Conservation (phyloP, 1,139 yeast species). For the Saccharomyces hybrid region DNA sequence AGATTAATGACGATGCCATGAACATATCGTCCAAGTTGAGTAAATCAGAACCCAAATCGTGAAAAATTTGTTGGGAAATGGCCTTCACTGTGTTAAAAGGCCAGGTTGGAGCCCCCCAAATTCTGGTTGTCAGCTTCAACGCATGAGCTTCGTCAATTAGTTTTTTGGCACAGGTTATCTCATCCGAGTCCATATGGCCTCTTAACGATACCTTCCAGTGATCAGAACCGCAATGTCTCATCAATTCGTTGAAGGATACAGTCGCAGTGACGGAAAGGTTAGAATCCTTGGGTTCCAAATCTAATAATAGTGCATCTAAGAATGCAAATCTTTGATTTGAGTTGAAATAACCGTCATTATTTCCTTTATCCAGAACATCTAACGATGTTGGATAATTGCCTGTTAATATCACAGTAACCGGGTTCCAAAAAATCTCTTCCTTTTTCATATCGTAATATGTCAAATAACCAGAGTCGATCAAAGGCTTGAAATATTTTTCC, state of each 20-base stretch:
- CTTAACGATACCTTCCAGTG: background rate
- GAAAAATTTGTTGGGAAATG: conserved; percentile 6
- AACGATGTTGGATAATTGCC: conserved; percentile 35
- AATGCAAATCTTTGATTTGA: conserved; percentile 30
- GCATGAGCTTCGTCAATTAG: conserved; percentile 34
- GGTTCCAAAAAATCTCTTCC: conserved; percentile 32
- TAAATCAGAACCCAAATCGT: conserved; percentile 34
- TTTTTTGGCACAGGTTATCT: conserved; percentile 24
- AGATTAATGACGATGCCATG: conserved; percentile 1
- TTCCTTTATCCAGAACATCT: conserved; percentile 12
- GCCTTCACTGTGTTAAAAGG: conserved; percentile 24
- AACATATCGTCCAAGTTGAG: conserved; percentile 41
- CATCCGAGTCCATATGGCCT: conserved; percentile 12
- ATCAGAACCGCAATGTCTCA: conserved; percentile 3
- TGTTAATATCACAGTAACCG: conserved; percentile 40
- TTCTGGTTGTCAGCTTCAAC: conserved; percentile 36
- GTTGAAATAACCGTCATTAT: conserved; percentile 15
- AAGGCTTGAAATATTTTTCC: conserved; percentile 31
- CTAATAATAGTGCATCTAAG: conserved; percentile 33
- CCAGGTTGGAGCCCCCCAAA: conserved; percentile 50
- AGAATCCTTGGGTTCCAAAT: conserved; percentile 10
- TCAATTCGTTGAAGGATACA: conserved; percentile 13
- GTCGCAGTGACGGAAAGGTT: conserved; percentile 19
- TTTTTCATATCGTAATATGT: conserved; percentile 31
- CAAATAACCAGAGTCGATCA: conserved; percentile 35